A percentile compares a stretch with the other conserved stretches of the same genome.
Conservation (phyloP, 2,329 filamentous ascomycete genomes). For the Lizonia empirigonia region DNA sequence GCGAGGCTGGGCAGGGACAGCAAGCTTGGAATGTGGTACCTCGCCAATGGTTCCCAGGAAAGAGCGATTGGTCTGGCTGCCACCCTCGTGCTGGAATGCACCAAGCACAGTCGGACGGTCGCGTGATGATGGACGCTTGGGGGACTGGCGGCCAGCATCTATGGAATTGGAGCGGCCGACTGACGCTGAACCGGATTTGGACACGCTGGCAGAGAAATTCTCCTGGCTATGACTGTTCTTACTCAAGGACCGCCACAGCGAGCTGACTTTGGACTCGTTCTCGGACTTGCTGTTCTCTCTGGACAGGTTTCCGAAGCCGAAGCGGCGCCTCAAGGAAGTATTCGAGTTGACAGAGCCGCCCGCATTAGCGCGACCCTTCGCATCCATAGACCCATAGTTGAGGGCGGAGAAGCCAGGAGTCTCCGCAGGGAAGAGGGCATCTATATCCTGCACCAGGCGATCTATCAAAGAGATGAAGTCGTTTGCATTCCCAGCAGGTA, state of each 20-base stretch:
- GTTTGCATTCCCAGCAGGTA: slow-evolving; percentile 75
- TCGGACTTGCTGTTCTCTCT: slow-evolving; percentile 79
- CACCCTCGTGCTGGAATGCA: slow-evolving; percentile 56
- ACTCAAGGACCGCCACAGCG: slow-evolving; percentile 86
- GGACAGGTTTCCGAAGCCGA: slow-evolving; percentile 77
- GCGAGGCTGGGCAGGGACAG: slow-evolving; percentile 36
- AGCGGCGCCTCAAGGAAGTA: slow-evolving; percentile 82
- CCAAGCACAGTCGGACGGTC: slow-evolving; percentile 58
- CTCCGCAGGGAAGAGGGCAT: slow-evolving; percentile 79
- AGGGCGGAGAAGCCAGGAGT: slow-evolving; percentile 54
- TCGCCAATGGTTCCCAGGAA: slow-evolving; percentile 59
- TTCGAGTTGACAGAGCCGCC: slow-evolving; percentile 83
- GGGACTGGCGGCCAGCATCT: slow-evolving; percentile 64
- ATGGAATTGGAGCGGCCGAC: slow-evolving; percentile 77
- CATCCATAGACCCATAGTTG: slow-evolving; percentile 65
- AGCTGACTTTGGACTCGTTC: slow-evolving; percentile 71
- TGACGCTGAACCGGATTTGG: slow-evolving; percentile 60
- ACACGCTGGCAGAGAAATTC: slow-evolving; percentile 65
- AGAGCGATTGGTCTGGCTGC: slow-evolving; percentile 41
- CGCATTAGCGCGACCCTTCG: slow-evolving; percentile 63
- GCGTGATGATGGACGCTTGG: slow-evolving; percentile 61
- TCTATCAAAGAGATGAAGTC: slow-evolving; percentile 89
- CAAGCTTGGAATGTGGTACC: slow-evolving; percentile 46
- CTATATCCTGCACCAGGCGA: slow-evolving; percentile 85
- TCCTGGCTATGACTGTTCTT: slow-evolving; percentile 64